Percentiles rank a stretch among this genome's conserved stretches.
Conservation (phyloP, 768 basidiomycete genomes). For the Boletellus ananiceps region DNA sequence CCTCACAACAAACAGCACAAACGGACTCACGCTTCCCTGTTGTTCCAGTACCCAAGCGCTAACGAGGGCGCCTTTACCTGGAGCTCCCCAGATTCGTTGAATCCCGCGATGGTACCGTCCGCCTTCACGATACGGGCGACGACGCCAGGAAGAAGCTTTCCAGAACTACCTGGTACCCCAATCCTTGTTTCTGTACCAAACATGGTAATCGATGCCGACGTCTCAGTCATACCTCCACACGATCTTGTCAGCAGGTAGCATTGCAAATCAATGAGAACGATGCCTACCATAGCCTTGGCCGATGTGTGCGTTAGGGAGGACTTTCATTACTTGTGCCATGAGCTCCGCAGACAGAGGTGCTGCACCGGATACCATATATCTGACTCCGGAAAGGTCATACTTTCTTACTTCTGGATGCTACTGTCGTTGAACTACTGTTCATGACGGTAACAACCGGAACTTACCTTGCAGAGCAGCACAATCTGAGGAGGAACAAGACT, state of each 20-base stretch:
- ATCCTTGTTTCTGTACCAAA: slow-evolving; percentile 44
- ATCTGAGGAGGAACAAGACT: slow-evolving; percentile 66
- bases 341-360: slow-evolving; percentile 61
- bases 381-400: slow-evolving; percentile 49
- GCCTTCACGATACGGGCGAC: slow-evolving; percentile 49
- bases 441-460: not conserved
- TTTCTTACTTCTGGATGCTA: slow-evolving; percentile 51
- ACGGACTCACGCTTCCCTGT: slow-evolving; percentile 53
- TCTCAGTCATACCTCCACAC: slow-evolving; percentile 60
- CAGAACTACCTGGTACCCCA: slow-evolving; percentile 50
- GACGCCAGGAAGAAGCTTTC: slow-evolving; percentile 49
- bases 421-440: not conserved
- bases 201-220: slow-evolving; percentile 48
- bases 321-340: slow-evolving; percentile 37
- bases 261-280: not conserved
- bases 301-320: slow-evolving; percentile 56
- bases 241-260: not conserved
- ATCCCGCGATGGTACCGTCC: slow-evolving; percentile 53
- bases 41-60: slow-evolving; percentile 48
- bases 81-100: slow-evolving; percentile 59
- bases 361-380: slow-evolving; percentile 53
- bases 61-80: slow-evolving; percentile 39
- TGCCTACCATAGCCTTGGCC: slow-evolving; percentile 59
- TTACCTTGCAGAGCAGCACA: slow-evolving; percentile 62
- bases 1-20: not conserved